Evolutionary conservation across 1,284 basidiomycete species (phyloP), one percentile per base, ranked within the genome.

Genomic region (Austropuccinia psidii): DNA sequence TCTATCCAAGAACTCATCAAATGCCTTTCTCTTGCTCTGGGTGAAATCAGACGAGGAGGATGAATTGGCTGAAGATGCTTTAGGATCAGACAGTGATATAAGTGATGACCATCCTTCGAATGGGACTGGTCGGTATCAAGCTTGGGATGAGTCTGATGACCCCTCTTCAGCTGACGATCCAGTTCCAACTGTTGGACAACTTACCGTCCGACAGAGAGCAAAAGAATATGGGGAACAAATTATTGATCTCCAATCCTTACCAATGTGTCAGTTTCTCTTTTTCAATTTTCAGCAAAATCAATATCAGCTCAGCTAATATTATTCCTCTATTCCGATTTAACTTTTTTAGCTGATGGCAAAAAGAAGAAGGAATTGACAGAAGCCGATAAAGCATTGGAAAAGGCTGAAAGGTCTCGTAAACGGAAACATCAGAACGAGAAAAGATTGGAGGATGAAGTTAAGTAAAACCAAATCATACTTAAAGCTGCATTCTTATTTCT

Each of bases 361-460:
- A 73, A 73, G 33, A 65, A 73, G 61, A 73, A 73, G 57, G 70
- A 64, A 33, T 37, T 73, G 29, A 73, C 70, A 37, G 70, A 73
- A 54, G 70, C 70, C 37, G 70, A 73, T 73, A 47, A 61, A 50
- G 70, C 70, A 5, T 64, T 73, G 61, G 61, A 73, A 57, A 73
- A 73, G 50, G 70, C 70, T 39, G 70, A 73, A 47, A 73, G 65
- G 50, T 73, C 70, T 33, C 33, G 70, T 1, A 73, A 73, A 37
- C 50, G 70, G 33, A 73, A 73, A 64, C 70, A 73, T 65, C 70
- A 73, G 47, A 73, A 64, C 50, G 70, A 73, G 37, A 65, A 73
- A 33, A 64, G 57, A 43, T 65, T 73, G 13, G 70, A 73, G 33
- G 70, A 73, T 65, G 70, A 73, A 27, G 70, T 73, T 29, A 37